A percentile compares a stretch with the other conserved stretches of the same genome.
phyloP scores from a whole-genome alignment of 371 early-diverging fungal species.

The Modicella reniformis region DNA sequence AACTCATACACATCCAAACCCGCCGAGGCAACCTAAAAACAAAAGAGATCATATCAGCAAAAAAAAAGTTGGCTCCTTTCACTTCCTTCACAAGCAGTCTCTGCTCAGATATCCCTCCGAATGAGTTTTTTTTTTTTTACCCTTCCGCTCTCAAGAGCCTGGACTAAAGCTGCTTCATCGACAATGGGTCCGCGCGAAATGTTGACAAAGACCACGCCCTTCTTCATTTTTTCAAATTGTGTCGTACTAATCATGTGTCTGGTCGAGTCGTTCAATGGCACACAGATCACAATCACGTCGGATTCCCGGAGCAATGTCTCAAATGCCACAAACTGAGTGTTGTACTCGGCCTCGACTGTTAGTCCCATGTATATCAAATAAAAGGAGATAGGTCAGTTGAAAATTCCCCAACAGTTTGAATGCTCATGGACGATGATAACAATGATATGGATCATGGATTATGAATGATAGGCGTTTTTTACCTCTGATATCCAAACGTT shows the following conservation, averaged over 20 bases:
- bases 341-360: constrained; percentile 44
- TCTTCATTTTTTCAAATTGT: constrained; percentile 68
- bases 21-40: constrained; percentile 40
- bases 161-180: constrained; percentile 63
- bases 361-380: background rate
- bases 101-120: background rate
- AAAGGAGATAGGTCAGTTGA: background rate
- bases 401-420: too few species aligned
- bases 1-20: constrained; percentile 53
- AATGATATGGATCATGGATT: too few species aligned
- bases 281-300: constrained; percentile 66
- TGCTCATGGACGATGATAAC: too few species aligned
- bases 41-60: background rate
- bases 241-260: constrained; percentile 59
- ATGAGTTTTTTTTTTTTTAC: constrained; percentile 32
- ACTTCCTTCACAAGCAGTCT: too few species aligned
- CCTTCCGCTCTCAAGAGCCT: constrained; percentile 67
- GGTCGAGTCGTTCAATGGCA: constrained; percentile 62
- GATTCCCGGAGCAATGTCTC: constrained; percentile 63
- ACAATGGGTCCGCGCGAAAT: constrained; percentile 69
- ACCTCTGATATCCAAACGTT: constrained; percentile 52
- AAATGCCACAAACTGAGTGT: constrained; percentile 42
- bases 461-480: too few species aligned
- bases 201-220: constrained; percentile 66
- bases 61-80: too few species aligned